Conservation (phyloP, 495 filamentous ascomycete genomes). For the Cenococcum geophilum region DNA sequence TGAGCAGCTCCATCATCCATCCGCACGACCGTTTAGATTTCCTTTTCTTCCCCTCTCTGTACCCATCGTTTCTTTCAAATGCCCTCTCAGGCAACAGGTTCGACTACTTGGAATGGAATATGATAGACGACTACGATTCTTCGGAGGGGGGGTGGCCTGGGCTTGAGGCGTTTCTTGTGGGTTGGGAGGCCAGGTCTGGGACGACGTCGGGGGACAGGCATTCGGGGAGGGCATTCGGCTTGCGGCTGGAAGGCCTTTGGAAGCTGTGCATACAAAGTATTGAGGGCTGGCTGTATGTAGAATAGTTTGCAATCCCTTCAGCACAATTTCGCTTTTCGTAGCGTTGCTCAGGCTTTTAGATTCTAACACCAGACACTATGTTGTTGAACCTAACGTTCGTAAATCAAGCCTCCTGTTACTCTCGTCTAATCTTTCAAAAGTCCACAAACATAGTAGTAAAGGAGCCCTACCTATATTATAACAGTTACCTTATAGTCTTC, state of each 20-base stretch:
- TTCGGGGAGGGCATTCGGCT: not conserved
- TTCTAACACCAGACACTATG: no score
- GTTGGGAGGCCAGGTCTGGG: not conserved
- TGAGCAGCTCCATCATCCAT: not conserved
- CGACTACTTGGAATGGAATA: not conserved
- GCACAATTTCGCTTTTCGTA: not conserved
- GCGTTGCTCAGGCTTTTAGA: not conserved
- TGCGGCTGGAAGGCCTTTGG: not conserved
- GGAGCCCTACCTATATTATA: no score
- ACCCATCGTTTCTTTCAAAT: not conserved
- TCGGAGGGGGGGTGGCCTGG: not conserved
- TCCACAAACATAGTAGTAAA: no score
- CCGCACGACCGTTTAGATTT: not conserved
- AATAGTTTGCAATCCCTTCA: not conserved
- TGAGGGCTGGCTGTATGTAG: not conserved
- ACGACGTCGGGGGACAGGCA: not conserved
- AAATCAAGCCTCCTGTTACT: no score
- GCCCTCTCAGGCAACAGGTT: not conserved
- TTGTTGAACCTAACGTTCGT: no score
- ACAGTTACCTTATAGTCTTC: no score
- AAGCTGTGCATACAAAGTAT: not conserved
- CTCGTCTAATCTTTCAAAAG: no score
- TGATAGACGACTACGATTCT: not conserved
- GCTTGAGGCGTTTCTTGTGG: not conserved
- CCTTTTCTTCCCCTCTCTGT: not conserved